These are phyloP conservation scores for Dendryphion nanum DNA, from an alignment of 2,329 filamentous ascomycete species.

Conservation along the genomic window DNA sequence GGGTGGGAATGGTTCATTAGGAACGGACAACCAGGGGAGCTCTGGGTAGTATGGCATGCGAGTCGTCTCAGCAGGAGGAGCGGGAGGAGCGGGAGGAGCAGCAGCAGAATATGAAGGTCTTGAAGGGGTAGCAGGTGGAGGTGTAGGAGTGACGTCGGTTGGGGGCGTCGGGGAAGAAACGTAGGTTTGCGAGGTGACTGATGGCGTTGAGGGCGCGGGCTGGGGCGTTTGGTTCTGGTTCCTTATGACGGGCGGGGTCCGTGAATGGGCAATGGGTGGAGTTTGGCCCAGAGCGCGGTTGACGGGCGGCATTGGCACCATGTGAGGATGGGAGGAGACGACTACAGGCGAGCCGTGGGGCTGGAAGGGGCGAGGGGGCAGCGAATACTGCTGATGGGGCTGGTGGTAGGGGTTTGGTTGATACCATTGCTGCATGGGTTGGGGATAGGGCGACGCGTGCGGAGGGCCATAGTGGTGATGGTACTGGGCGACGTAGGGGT, in stretches of 20 bases:
- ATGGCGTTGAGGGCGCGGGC: conserved; percentile 33
- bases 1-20: conserved; percentile 54
- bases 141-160: conserved; percentile 25
- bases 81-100: conserved; percentile 12
- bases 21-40: conserved; percentile 61
- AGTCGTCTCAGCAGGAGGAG: conserved; percentile 19
- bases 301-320: conserved; percentile 49
- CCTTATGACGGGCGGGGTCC: conserved; percentile 32
- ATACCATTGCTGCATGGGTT: conserved; percentile 41
- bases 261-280: conserved; percentile 37
- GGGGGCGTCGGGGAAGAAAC: conserved; percentile 33
- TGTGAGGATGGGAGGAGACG: conserved; percentile 45
- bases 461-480: conserved; percentile 42
- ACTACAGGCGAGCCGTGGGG: conserved; percentile 45
- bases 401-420: conserved; percentile 31
- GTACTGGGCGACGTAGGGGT: conserved; percentile 37
- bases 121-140: conserved; percentile 23
- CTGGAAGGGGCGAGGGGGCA: conserved; percentile 39
- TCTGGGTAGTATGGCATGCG: conserved; percentile 51
- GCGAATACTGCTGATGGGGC: conserved; percentile 40
- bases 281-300: conserved; percentile 39
- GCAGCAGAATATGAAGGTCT: conserved; percentile 16
- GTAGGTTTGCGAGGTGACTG: conserved; percentile 33
- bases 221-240: conserved; percentile 33
- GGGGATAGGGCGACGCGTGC: conserved; percentile 38